Evolutionary conservation across 139 green algal species (phyloP).

Genomic region (Chlorella vulgaris): DNA sequence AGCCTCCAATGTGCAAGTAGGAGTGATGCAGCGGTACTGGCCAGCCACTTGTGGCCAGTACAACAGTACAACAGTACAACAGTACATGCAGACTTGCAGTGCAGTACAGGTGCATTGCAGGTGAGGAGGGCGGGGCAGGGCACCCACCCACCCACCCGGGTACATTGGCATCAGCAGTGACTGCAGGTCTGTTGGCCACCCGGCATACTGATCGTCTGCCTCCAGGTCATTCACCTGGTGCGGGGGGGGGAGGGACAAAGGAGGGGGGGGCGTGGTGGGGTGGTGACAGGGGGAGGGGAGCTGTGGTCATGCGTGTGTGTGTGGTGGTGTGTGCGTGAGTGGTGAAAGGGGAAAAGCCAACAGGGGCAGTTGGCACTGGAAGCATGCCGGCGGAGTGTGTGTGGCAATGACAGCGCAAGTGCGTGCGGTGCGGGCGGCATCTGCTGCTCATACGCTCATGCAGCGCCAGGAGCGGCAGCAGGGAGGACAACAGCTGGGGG

Average conservation of each 20-base stretch:
- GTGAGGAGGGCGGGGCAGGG: neutral
- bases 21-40: too few species aligned
- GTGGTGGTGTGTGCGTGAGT: too few species aligned
- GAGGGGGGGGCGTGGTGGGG: neutral
- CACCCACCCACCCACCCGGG: constrained; percentile 43
- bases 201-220: constrained; percentile 60
- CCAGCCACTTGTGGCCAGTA: too few species aligned
- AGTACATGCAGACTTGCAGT: too few species aligned
- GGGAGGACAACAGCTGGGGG: too few species aligned
- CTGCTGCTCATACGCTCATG: too few species aligned
- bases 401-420: neutral
- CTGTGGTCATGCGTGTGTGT: too few species aligned
- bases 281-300: neutral
- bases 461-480: too few species aligned
- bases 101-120: too few species aligned
- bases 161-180: constrained; percentile 67
- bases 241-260: neutral
- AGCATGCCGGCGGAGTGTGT: neutral
- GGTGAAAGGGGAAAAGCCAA: too few species aligned
- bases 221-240: constrained; percentile 85
- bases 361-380: neutral
- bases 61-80: too few species aligned
- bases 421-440: neutral
- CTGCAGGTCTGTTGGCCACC: constrained; percentile 38
- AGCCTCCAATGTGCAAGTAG: too few species aligned